Conservation (phyloP, 2,329 filamentous ascomycete species). For the Colletotrichum chrysophilum region DNA sequence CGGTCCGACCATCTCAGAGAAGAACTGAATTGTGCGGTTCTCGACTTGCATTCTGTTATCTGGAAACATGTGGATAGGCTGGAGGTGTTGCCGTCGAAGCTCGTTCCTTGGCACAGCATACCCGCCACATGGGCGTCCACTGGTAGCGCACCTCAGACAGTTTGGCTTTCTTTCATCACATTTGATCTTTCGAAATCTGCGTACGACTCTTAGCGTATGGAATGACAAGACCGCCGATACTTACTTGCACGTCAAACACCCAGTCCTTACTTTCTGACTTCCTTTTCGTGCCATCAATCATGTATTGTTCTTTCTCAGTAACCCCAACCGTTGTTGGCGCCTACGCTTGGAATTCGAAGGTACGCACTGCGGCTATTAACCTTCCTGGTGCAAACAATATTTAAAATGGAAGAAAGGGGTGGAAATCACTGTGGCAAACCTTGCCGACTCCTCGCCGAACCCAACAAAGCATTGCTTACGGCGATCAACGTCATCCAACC, state of each 20-base stretch:
- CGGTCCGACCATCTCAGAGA: slow-evolving; percentile 12
- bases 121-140: slow-evolving; percentile 62
- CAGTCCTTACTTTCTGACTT: slow-evolving; percentile 50
- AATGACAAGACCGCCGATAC: slow-evolving; percentile 26
- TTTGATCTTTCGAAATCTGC: slow-evolving; percentile 59
- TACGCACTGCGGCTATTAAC: too few species aligned
- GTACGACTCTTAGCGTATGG: neutral
- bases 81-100: neutral
- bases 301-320: neutral
- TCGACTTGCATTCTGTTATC: neutral
- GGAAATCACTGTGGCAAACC: neutral
- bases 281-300: slow-evolving; percentile 36
- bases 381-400: too few species aligned
- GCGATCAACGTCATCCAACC: neutral
- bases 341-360: too few species aligned
- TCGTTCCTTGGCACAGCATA: slow-evolving; percentile 40
- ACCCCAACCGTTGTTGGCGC: accelerated
- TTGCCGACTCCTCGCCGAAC: neutral
- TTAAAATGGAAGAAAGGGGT: neutral
- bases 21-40: slow-evolving; percentile 11
- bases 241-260: slow-evolving; percentile 61
- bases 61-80: neutral
- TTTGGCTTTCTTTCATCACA: slow-evolving; percentile 60
- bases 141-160: slow-evolving; percentile 58
- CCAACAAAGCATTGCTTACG: neutral